A percentile compares a stretch with the other conserved stretches of the same genome.
phyloP scores from a whole-genome alignment of 768 basidiomycete species.

The Pisolithus sp. region DNA sequence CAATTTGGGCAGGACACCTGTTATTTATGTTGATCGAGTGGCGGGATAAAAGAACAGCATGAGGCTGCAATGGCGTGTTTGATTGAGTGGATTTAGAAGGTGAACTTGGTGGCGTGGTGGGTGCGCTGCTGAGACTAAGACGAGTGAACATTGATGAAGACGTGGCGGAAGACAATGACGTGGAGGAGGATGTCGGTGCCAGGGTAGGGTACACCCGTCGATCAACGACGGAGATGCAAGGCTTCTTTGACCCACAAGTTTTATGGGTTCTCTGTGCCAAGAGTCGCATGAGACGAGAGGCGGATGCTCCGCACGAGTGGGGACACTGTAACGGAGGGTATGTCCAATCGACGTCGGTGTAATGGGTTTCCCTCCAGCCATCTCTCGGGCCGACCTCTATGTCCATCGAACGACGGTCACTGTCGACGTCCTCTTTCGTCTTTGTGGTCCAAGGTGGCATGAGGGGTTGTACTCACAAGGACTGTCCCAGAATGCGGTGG shows the following conservation, averaged over 20 bases:
- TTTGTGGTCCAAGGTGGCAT: background rate
- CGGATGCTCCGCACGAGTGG: constrained; percentile 19
- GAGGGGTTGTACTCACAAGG: background rate
- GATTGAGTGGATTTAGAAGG: background rate
- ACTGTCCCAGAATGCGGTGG: background rate
- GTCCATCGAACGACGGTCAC: background rate
- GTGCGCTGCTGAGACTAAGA: background rate
- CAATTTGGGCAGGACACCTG: constrained; percentile 3
- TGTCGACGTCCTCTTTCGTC: background rate
- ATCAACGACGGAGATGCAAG: background rate
- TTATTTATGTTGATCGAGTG: background rate
- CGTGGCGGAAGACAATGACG: background rate
- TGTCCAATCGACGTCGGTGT: constrained; percentile 16
- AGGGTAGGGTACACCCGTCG: background rate
- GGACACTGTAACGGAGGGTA: constrained; percentile 13
- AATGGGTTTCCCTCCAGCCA: constrained; percentile 8
- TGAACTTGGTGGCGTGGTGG: constrained; percentile 5
- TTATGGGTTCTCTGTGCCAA: constrained; percentile 7
- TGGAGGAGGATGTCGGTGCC: background rate
- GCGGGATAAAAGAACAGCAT: background rate
- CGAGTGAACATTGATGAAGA: background rate
- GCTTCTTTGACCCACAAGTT: background rate
- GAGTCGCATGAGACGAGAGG: constrained; percentile 20
- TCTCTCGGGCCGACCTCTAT: constrained; percentile 2
- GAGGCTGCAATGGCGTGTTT: background rate